Conservation (phyloP, 805 yeast species). For the Cyberlindnera maritima region DNA sequence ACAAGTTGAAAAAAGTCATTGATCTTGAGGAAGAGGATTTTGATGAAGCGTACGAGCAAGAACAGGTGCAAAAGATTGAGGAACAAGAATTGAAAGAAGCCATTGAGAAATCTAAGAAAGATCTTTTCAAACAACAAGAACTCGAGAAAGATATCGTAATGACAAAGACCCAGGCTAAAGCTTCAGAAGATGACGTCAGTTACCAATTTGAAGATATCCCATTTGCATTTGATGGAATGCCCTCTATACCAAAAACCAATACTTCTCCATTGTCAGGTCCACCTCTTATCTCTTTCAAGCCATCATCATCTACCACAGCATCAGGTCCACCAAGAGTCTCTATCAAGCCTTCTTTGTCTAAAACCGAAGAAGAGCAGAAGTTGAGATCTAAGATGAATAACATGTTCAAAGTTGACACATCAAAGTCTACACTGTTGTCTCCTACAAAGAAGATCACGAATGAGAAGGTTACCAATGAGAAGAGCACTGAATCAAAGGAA, state of each 20-base stretch:
- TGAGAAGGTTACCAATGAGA: not conserved
- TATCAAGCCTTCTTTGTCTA: too few relatives aligned
- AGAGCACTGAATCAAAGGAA: too few relatives aligned
- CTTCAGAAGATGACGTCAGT: conserved; percentile 17
- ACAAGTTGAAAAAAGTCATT: not conserved
- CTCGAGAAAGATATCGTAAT: conserved; percentile 30
- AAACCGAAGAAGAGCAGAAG: not conserved
- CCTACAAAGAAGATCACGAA: not conserved
- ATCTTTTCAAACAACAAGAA: conserved; percentile 41
- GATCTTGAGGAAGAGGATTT: too few relatives aligned
- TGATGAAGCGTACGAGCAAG: conserved; percentile 18
- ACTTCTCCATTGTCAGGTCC: not conserved
- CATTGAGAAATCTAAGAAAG: conserved; percentile 45
- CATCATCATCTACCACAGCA: too few relatives aligned
- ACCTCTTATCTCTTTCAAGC: not conserved
- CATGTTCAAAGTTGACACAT: conserved; percentile 10
- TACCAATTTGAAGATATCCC: conserved; percentile 29
- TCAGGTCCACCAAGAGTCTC: not conserved
- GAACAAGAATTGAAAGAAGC: conserved; percentile 38
- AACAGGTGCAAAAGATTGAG: conserved; percentile 26
- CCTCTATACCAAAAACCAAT: too few relatives aligned
- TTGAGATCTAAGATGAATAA: conserved; percentile 23
- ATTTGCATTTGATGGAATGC: conserved; percentile 7
- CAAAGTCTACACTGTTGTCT: conserved; percentile 3
- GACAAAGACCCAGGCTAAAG: not conserved